Percentiles rank a stretch among this genome's conserved stretches.
phyloP scores from a whole-genome alignment of 495 filamentous ascomycete species.

The Darksidea phi region DNA sequence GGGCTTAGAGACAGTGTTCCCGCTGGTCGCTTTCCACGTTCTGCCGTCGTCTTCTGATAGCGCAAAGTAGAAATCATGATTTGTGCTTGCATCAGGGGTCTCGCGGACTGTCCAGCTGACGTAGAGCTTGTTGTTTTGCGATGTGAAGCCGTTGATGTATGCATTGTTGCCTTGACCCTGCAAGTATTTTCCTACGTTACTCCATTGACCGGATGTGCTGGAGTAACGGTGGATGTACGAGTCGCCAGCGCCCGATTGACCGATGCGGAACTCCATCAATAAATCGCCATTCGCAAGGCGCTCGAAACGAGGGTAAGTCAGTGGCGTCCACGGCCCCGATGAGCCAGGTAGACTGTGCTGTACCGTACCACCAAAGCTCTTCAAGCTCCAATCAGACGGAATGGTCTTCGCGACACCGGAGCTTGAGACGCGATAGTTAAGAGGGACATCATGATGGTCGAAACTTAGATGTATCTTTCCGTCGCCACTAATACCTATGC shows the following conservation, averaged over 20 bases:
- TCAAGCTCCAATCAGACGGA: slow-evolving; percentile 8
- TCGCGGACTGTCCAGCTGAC: slow-evolving; percentile 26
- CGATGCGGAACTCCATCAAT: slow-evolving; percentile 27
- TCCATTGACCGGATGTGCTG: slow-evolving; percentile 8
- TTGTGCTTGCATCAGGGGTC: slow-evolving; percentile 23
- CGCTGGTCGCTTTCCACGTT: slow-evolving; percentile 14
- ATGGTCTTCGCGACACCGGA: slow-evolving; percentile 18
- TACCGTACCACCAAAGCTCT: slow-evolving; percentile 13
- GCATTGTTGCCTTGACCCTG: slow-evolving; percentile 28
- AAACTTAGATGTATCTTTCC: slow-evolving; percentile 26
- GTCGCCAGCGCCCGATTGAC: slow-evolving; percentile 24
- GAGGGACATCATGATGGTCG: slow-evolving; percentile 26
- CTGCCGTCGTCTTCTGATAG: slow-evolving; percentile 20
- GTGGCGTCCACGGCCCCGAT: slow-evolving; percentile 22
- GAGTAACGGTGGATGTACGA: slow-evolving; percentile 29
- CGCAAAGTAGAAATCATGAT: slow-evolving; percentile 27
- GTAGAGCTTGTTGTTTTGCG: slow-evolving; percentile 12
- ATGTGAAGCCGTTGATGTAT: slow-evolving; percentile 27
- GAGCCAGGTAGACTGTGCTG: slow-evolving; percentile 18
- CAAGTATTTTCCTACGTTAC: slow-evolving; percentile 17
- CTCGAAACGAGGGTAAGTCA: slow-evolving; percentile 26
- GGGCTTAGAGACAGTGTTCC: slow-evolving; percentile 12
- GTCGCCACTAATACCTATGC: slow-evolving; percentile 22
- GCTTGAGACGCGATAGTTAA: slow-evolving; percentile 23
- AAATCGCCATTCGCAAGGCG: slow-evolving; percentile 16